phyloP scores from a whole-genome alignment of 179 eudicot species.

The Nepenthes alata region DNA sequence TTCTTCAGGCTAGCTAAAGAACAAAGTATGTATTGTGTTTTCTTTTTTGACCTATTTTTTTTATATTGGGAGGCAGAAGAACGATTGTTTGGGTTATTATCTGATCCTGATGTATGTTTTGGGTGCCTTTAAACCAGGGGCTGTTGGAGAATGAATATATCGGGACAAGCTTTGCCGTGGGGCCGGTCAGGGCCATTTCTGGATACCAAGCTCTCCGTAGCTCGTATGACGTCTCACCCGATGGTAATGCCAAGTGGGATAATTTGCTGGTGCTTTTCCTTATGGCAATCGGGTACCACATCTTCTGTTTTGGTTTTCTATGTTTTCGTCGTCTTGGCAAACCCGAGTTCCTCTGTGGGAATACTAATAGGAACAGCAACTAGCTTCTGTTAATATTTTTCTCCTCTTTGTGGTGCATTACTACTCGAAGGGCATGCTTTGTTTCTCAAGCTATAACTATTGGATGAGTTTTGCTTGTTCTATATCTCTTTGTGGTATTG shows the following conservation, averaged over 20 bases:
- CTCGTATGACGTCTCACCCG: constrained; percentile 50
- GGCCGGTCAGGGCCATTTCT: constrained; percentile 66
- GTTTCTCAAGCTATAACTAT: too few relatives aligned
- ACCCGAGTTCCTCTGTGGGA: constrained; percentile 29
- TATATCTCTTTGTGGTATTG: too few relatives aligned
- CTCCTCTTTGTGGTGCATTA: too few relatives aligned
- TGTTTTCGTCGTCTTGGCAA: constrained; percentile 28
- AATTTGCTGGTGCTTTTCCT: constrained; percentile 67
- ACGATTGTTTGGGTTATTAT: too few relatives aligned
- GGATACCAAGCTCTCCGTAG: constrained; percentile 79
- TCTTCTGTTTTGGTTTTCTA: constrained; percentile 50
- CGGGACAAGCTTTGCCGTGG: constrained; percentile 63
- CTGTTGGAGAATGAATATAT: constrained; percentile 81
- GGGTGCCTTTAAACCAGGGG: constrained; percentile 35
- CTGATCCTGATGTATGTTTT: too few relatives aligned
- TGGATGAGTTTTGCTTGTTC: too few relatives aligned
- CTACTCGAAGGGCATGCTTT: too few relatives aligned
- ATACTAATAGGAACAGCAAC: neutral
- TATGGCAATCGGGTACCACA: constrained; percentile 70
- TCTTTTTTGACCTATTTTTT: too few relatives aligned
- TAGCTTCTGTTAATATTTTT: too few relatives aligned
- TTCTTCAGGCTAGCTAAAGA: too few relatives aligned
- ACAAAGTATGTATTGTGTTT: too few relatives aligned
- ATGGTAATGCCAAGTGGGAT: constrained; percentile 53
- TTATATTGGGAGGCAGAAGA: too few relatives aligned